Base-by-base conservation (phyloP, 148 eudicot genomes). In the Persicaria maculosa region DNA sequence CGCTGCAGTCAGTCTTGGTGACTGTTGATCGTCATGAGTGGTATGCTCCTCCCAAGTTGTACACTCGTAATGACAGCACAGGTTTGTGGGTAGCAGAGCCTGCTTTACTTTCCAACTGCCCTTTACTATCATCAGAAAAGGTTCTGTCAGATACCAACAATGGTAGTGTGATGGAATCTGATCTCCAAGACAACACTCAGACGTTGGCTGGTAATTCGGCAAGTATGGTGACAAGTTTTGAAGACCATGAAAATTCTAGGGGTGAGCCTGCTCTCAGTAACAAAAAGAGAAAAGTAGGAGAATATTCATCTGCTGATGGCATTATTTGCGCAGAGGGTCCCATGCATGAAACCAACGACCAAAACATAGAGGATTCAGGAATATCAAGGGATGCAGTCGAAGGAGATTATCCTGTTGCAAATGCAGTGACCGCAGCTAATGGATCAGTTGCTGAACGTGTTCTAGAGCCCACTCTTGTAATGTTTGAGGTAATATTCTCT, bases 1-100 rank as follows among this genome's bases (percentile, higher is more conserved):
- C 58, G 47, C 48, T 82, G 88, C 86, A 93, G 97, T 90, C 96
- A 65, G 99, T 92, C 79, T 89, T 95, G 77, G 91, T 95, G 79
- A 92, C 99, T 64, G 81, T 95, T 73, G 99, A 95, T 81, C 93
- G 96, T 62, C 99, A 92, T 78, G 98, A 90, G 78, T 95, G 99
- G 99, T 92, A 90, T 84, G 92, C 96, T 22, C 88, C 89, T 67
- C 97, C 99, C 70, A 88, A 79, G 67, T 85, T 87, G 69, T 95
- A 92, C 78, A 85, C 84, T 50, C 96, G 93, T 74, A 83, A 92
- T 82, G 99, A 95, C 76, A 85, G 86, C 76, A 83, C 86, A 62
- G 99, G 99, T 71, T 71, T 88, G 68, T 95, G 97, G 98, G 82
- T 52, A 25, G 77, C 77, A 55, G 85, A 80, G 76, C 85, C 84